A percentile compares a stretch with the other conserved stretches of the same genome.
Evolutionary conservation across 306 rosid species (phyloP).

Genomic region (Cucumis sativus): Cucumber_9930_V3 NC_026661.2:2045001-2045500

Average conservation of each 20-base stretch:
- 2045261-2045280: conserved; percentile 34
- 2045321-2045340: conserved; percentile 30
- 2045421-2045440: conserved; percentile 20
- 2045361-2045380: conserved; percentile 27
- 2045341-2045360: conserved; percentile 33
- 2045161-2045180: conserved; percentile 30
- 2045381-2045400: conserved; percentile 28
- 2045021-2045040: conserved; percentile 40
- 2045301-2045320: conserved; percentile 31
- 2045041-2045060: conserved; percentile 40
- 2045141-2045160: conserved; percentile 43
- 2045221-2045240: conserved; percentile 35
- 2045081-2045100: conserved; percentile 32
- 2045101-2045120: conserved; percentile 38
- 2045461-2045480: conserved; percentile 10
- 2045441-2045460: conserved; percentile 13
- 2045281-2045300: conserved; percentile 17
- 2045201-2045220: conserved; percentile 24
- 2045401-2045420: conserved; percentile 33
- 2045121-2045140: conserved; percentile 33
- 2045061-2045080: conserved; percentile 43
- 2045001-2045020: conserved; percentile 36
- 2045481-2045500: conserved; percentile 8
- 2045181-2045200: conserved; percentile 26
- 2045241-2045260: conserved; percentile 29